A percentile compares a stretch with the other conserved stretches of the same genome.
Evolutionary conservation across 257 asterid genomes (phyloP).

Genomic region (Lantana camara): DNA sequence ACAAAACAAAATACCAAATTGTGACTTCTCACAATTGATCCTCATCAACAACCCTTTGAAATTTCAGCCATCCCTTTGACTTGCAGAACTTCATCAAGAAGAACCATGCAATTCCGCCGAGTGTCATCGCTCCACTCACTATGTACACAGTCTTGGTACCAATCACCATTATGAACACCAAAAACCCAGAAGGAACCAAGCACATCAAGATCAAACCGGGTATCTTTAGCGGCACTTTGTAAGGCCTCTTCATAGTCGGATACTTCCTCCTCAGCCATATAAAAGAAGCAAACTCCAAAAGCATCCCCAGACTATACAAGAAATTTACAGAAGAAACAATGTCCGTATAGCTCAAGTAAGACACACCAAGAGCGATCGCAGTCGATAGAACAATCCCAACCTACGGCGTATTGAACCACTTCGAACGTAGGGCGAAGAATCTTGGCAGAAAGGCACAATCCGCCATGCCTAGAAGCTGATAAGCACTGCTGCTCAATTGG

Average conservation of each 20-base stretch:
- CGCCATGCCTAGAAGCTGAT: slow-evolving; percentile 68
- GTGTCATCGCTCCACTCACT: slow-evolving; percentile 56
- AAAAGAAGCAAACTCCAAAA: slow-evolving; percentile 72
- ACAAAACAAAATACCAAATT: too few relatives aligned
- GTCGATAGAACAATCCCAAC: slow-evolving; percentile 66
- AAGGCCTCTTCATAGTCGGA: slow-evolving; percentile 61
- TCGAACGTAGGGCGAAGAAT: slow-evolving; percentile 43
- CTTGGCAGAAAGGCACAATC: slow-evolving; percentile 50
- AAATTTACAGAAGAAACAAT: slow-evolving; percentile 64
- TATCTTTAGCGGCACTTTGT: slow-evolving; percentile 51
- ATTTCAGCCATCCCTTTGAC: slow-evolving; percentile 49
- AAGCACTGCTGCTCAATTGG: slow-evolving; percentile 65
- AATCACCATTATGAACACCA: slow-evolving; percentile 57
- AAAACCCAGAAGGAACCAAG: slow-evolving; percentile 56
- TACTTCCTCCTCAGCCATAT: slow-evolving; percentile 62
- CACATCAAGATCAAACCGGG: slow-evolving; percentile 59
- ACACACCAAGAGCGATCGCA: slow-evolving; percentile 48
- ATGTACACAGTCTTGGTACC: slow-evolving; percentile 56
- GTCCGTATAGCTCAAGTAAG: slow-evolving; percentile 58
- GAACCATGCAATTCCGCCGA: slow-evolving; percentile 56
- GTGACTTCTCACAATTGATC: slow-evolving; percentile 22
- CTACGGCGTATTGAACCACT: slow-evolving; percentile 79
- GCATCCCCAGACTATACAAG: slow-evolving; percentile 74
- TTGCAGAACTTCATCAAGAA: slow-evolving; percentile 62
- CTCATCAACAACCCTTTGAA: slow-evolving; percentile 28